Evolutionary conservation across 352 stramenopile genomes (phyloP).

Genomic region (Globisporangium orthogonon): DNA sequence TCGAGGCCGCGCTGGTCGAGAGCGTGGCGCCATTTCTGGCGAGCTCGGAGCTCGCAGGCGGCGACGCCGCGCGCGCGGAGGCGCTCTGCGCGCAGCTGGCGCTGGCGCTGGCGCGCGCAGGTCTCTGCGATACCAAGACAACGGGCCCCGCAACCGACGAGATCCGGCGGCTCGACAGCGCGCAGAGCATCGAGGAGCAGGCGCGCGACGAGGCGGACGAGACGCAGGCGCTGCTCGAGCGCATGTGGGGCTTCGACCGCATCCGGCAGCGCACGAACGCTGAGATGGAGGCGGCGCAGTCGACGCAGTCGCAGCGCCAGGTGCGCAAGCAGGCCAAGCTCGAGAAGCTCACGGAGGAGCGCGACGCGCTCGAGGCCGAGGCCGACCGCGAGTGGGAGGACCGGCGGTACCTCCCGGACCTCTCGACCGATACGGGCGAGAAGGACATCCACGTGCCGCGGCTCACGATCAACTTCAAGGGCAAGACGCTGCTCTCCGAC

Average conservation of each 20-base stretch:
- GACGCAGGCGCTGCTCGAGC: slow-evolving; percentile 60
- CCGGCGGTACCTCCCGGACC: slow-evolving; percentile 59
- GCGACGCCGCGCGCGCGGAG: slow-evolving; percentile 27
- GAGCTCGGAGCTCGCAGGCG: slow-evolving; percentile 38
- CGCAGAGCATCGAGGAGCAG: slow-evolving; percentile 71
- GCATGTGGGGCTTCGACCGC: slow-evolving; percentile 86
- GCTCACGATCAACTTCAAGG: slow-evolving; percentile 88
- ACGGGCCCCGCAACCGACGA: slow-evolving; percentile 12
- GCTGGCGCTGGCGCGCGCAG: slow-evolving; percentile 21
- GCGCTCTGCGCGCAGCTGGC: slow-evolving; percentile 38
- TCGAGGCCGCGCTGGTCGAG: slow-evolving; percentile 38
- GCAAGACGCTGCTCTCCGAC: slow-evolving; percentile 83
- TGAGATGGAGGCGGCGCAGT: slow-evolving; percentile 70
- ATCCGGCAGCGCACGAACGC: slow-evolving; percentile 73
- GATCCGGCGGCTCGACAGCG: slow-evolving; percentile 52
- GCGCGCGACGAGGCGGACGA: slow-evolving; percentile 44
- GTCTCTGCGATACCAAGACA: slow-evolving; percentile 16
- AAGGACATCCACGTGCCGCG: slow-evolving; percentile 86
- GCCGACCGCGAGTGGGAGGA: slow-evolving; percentile 79
- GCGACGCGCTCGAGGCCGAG: slow-evolving; percentile 48
- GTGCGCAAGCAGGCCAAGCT: slow-evolving; percentile 76
- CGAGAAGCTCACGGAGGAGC: slow-evolving; percentile 52
- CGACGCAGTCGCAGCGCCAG: slow-evolving; percentile 70
- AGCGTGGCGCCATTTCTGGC: slow-evolving; percentile 71
- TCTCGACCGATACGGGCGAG: slow-evolving; percentile 75